A percentile compares a stretch with the other conserved stretches of the same genome.
Evolutionary conservation across 352 stramenopile species (phyloP).

Genomic region (Thraustotheca clavata): DNA sequence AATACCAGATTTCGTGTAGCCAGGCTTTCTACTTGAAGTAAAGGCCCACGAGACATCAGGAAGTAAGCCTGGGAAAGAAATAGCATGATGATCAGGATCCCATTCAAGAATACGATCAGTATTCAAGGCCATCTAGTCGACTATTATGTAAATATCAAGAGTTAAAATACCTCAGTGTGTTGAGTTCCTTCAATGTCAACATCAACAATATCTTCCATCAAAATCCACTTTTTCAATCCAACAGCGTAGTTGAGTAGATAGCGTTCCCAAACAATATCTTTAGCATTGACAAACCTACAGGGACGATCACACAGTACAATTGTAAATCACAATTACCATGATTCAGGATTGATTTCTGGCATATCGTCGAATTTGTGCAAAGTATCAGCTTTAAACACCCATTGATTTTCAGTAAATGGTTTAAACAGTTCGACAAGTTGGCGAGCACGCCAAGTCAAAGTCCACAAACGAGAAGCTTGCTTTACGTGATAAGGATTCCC

Average conservation of each 20-base stretch:
- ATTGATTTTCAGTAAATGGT: conserved; percentile 82
- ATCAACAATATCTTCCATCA: conserved; percentile 76
- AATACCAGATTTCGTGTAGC: conserved; percentile 76
- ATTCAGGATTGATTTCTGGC: neutral
- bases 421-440: conserved; percentile 78
- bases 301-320: neutral
- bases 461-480: conserved; percentile 55
- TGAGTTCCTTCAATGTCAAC: conserved; percentile 70
- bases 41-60: conserved; percentile 85
- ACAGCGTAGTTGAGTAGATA: conserved; percentile 83
- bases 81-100: conserved; percentile 83
- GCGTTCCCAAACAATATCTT: conserved; percentile 72
- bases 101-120: conserved; percentile 76
- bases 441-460: conserved; percentile 64
- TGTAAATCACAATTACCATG: neutral
- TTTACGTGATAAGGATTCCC: conserved; percentile 55
- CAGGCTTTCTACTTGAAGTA: conserved; percentile 78
- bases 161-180: conserved; percentile 54
- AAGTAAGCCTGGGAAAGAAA: conserved; percentile 76
- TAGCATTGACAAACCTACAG: conserved; percentile 48
- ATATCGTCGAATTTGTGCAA: conserved; percentile 20
- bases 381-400: conserved; percentile 58
- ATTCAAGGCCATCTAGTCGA: conserved; percentile 38
- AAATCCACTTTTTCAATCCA: conserved; percentile 72
- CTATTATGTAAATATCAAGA: neutral